Percentiles rank a stretch among this genome's conserved stretches.
These are phyloP conservation scores for Scheffersomyces quercinus DNA, from an alignment of 1,139 yeast species.

Conservation along the genomic window DNA sequence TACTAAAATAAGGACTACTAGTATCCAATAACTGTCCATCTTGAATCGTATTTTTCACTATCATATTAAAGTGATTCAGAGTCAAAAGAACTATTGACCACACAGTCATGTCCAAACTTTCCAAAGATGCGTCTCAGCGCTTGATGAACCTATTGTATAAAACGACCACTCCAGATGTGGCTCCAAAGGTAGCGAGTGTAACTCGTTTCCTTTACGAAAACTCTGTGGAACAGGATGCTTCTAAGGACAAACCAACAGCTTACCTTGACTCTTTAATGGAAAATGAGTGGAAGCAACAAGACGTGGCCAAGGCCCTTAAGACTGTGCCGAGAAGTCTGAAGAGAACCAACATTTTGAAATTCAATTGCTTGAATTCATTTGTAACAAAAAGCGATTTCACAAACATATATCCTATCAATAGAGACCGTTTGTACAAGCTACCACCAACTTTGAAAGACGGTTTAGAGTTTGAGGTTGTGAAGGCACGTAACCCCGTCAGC, in stretches of 20 bases:
- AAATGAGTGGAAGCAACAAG: conserved; percentile 35
- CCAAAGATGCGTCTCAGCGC: conserved; percentile 25
- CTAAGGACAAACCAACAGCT: conserved; percentile 16
- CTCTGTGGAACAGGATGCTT: conserved; percentile 5
- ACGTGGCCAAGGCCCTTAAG: conserved; percentile 22
- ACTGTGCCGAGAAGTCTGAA: conserved; percentile 21
- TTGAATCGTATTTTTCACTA: too few species aligned
- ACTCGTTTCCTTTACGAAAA: conserved; percentile 26
- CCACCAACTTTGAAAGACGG: conserved; percentile 22
- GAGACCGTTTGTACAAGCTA: conserved; percentile 31
- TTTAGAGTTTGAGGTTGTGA: conserved; percentile 36
- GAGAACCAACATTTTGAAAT: conserved; percentile 31
- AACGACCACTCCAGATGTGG: conserved; percentile 30
- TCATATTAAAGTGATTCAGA: too few species aligned
- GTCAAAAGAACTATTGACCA: too few species aligned
- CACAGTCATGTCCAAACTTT: conserved; percentile 14
- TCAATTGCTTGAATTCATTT: conserved; percentile 38
- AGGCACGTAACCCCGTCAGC: conserved; percentile 48
- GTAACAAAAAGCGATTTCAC: conserved; percentile 39
- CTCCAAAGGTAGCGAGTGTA: conserved; percentile 27
- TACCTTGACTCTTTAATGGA: conserved; percentile 31
- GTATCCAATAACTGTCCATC: too few species aligned
- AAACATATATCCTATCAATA: conserved; percentile 33
- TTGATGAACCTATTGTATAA: conserved; percentile 33
- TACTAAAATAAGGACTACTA: too few species aligned